Conservation (phyloP, 1,139 yeast species). For the Kurtzmaniella natalensis region DNA sequence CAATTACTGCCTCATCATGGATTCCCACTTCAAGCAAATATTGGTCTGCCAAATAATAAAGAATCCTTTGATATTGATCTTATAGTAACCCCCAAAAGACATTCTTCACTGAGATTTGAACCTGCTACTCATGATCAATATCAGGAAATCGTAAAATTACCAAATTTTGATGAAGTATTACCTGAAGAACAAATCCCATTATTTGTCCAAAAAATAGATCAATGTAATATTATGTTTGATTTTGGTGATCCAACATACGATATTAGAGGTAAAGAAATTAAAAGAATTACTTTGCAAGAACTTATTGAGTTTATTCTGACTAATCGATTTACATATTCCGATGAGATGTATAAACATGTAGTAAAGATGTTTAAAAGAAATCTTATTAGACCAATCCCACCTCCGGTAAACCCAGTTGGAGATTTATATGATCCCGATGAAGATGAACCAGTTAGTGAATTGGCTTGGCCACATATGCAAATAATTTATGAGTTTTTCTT, state of each 20-base stretch:
- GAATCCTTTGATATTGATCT: constrained; percentile 44
- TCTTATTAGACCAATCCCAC: constrained; percentile 93
- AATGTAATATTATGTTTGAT: constrained; percentile 91
- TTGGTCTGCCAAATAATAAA: constrained; percentile 36
- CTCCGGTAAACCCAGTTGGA: constrained; percentile 96
- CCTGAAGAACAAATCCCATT: constrained; percentile 80
- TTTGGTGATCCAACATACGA: constrained; percentile 91
- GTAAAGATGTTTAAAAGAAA: constrained; percentile 87
- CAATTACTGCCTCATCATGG: constrained; percentile 22
- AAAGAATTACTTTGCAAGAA: constrained; percentile 81
- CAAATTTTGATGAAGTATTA: constrained; percentile 85
- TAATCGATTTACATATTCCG: constrained; percentile 80
- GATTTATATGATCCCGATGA: constrained; percentile 97
- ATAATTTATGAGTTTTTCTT: constrained; percentile 91
- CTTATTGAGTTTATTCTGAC: constrained; percentile 82
- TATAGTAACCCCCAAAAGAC: constrained; percentile 76
- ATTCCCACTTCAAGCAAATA: constrained; percentile 36
- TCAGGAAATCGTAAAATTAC: constrained; percentile 72
- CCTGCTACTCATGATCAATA: constrained; percentile 62
- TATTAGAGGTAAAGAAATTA: constrained; percentile 87
- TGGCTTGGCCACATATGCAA: constrained; percentile 99
- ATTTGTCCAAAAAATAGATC: constrained; percentile 85
- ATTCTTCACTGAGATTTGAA: constrained; percentile 90
- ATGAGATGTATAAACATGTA: constrained; percentile 84
- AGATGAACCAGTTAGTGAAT: constrained; percentile 94